phyloP scores from a whole-genome alignment of 306 rosid genomes.

The Cucurbita argyrosperma region DNA sequence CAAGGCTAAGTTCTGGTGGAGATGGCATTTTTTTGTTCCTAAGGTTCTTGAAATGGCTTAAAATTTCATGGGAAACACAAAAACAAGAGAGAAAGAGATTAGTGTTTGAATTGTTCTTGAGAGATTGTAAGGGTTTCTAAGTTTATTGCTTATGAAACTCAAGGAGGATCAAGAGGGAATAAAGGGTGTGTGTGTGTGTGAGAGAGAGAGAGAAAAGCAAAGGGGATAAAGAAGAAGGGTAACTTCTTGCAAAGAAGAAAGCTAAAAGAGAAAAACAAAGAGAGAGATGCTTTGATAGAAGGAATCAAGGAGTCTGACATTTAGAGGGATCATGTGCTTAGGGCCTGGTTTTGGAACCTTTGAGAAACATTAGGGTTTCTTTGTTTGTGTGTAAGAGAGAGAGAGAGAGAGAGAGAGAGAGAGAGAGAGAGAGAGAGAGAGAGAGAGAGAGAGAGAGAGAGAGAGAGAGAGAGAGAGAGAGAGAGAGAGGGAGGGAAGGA shows the following conservation, averaged over 20 bases:
- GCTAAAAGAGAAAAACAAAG: conserved; percentile 20
- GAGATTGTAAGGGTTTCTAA: neutral
- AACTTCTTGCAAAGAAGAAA: conserved; percentile 64
- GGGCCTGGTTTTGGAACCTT: conserved; percentile 50
- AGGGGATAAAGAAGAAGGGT: conserved; percentile 60
- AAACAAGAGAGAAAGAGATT: conserved; percentile 23
- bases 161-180: conserved; percentile 83
- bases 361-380: neutral
- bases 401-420: conserved; percentile 48
- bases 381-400: neutral
- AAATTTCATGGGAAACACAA: neutral
- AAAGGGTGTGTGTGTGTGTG: conserved; percentile 46
- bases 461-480: conserved; percentile 25
- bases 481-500: no score
- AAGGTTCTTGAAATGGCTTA: no score
- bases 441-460: conserved; percentile 46
- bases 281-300: conserved; percentile 30
- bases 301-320: conserved; percentile 76
- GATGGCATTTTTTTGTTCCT: conserved; percentile 39
- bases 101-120: conserved; percentile 33
- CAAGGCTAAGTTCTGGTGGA: conserved; percentile 67
- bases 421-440: conserved; percentile 46
- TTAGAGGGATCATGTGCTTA: conserved; percentile 79
- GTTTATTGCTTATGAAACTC: conserved; percentile 56
- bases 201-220: conserved; percentile 16